Base-by-base conservation (phyloP, 2,329 filamentous ascomycete genomes). In the Cladophialophora psammophila region DNA sequence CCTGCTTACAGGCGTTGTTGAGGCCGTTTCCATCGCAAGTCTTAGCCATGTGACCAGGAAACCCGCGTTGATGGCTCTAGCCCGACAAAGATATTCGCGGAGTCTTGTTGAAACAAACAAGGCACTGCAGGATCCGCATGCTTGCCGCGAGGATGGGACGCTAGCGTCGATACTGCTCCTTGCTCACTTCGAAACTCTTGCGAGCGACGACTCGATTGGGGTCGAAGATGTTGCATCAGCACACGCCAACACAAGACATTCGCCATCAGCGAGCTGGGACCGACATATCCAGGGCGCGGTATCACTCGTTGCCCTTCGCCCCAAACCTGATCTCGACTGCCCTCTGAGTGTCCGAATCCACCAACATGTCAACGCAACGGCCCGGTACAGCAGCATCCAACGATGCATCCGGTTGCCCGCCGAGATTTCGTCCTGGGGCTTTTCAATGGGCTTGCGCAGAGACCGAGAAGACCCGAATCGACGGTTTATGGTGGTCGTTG, bases 141-240 rank as follows among this genome's bases (percentile, higher is more conserved):
- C 60, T 15, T 62, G 50, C 20, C 42, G 7, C n/a, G 20, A 64
- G 15, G 65, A 67, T 36, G 60, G 34, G 6, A 48, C 60, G 3
- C 34, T 67, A 26, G 65, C 60, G 18, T 54, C 65, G 5, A 48
- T 67, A 18, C 31, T 67, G 38, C 60, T 67, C 13, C 65, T 67
- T 20, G 60, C 65, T 18, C 60, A 63, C n/a, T 67, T 63, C 34
- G 65, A 67, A 48, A 58, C 65, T 13, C 60, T 67, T 13, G 54
- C 60, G 12, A 48, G 38, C 40, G 53, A 59, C 18, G 60, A 54
- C 20, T 18, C 36, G n/a, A 34, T 35, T 7, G 36, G 45, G 3
- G 20, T 40, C 32, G 18, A 26, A 18, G 60, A 32, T 10, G 35
- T 32, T 36, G 18, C 40, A 5, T 12, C 15, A 12, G 15, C 48